Evolutionary conservation across 257 asterid species (phyloP).

Genomic region (Salvia splendens): DNA sequence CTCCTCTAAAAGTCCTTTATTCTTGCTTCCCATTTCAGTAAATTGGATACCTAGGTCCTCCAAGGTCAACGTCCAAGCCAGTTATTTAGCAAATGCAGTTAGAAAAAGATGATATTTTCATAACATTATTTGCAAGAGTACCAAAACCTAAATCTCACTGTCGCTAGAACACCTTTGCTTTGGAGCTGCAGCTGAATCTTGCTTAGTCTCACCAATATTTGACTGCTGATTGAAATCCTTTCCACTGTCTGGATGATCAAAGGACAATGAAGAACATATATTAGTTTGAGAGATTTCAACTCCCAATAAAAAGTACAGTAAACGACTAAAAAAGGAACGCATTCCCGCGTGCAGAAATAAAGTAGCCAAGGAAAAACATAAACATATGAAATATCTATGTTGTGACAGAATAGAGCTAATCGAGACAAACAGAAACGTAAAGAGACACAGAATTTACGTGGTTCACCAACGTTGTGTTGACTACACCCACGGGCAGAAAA

Average conservation of each 20-base stretch:
- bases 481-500: too few species aligned
- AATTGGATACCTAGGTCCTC: too few species aligned
- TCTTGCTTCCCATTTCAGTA: conserved; percentile 10
- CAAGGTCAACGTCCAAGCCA: not conserved
- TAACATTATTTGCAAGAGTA: conserved; percentile 28
- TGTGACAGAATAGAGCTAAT: too few species aligned
- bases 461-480: too few species aligned
- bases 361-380: conserved; percentile 8
- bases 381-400: not conserved
- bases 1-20: conserved; percentile 25
- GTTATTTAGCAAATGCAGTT: conserved; percentile 6
- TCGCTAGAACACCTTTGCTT: conserved; percentile 63
- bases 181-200: conserved; percentile 50
- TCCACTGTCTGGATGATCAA: conserved; percentile 59
- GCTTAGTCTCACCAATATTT: conserved; percentile 48
- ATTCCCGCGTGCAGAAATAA: not conserved
- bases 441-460: too few species aligned
- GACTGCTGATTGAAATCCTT: conserved; percentile 62
- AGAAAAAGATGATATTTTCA: conserved; percentile 19
- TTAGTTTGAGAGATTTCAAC: conserved; percentile 29
- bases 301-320: conserved; percentile 8
- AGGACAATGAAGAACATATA: conserved; percentile 30
- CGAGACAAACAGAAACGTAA: too few species aligned
- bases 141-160: conserved; percentile 38
- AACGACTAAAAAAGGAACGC: not conserved